Base-by-base conservation (phyloP, 2,329 filamentous ascomycete genomes). In the Arthrobotrys entomopaga region DNA sequence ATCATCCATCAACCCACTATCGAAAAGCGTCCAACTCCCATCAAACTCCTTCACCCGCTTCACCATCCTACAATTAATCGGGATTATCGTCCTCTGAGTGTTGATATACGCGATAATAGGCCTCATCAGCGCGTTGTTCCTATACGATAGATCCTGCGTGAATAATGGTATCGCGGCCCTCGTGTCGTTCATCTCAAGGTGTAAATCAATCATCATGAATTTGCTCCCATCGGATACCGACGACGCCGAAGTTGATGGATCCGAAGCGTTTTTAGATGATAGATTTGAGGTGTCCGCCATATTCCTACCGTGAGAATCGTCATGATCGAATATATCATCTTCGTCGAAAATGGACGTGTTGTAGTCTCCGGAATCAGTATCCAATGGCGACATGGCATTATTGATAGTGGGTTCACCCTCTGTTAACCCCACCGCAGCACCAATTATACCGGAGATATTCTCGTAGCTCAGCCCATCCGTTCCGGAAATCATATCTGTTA, bases 41-140 rank as follows among this genome's bases (percentile, higher is more conserved):
- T 98, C 92, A 79, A 99, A 99, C 81, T 99, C 95, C 71, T 87
- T 87, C 16, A 89, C 87, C 5, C 89, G 88, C 84, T 99, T 99
- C 77, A 98, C 92, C 56, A 99, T 91, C 74, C 94, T 90, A 82
- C 95, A 98, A 78, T 90, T 91, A 79, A 99, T 92, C 24, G 95
- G 95, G 49, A 99, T 98, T 80, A 97, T 98, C 0, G 94, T 96
- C 80, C 90, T 90, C 81, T 93, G 92, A 48, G 92, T 91, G 82
- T 99, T 99, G 82, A 99, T 98, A 81, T 98, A 99, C 5, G 95
- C 95, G 46, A 99, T 93, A 75, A 99, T 99, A 15, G 95, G 95
- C 3, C 95, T 89, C 40, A 98, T 92, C 3, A 98, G 88, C 1
- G 95, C 93, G 81, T 96, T 96, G 82, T 97, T 98, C 79, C 97